Base-by-base conservation (phyloP, 192 early-diverging fungal genomes). In the Coemansia umbellata region DNA sequence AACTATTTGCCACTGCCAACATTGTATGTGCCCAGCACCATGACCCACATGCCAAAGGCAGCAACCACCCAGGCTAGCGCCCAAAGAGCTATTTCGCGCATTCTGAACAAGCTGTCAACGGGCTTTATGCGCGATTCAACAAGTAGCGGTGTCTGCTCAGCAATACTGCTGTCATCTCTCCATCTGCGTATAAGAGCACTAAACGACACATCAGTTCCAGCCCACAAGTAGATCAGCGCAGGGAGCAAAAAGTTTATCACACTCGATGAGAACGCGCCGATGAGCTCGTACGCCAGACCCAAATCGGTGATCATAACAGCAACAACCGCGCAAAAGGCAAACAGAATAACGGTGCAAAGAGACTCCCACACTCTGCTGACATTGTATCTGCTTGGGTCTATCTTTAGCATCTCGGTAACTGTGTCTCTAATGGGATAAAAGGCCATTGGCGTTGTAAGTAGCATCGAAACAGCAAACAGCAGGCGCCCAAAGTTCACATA, bases 401-500 rank as follows among this genome's bases (percentile, higher is more conserved):
- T 64, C 27, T 57, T 41, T 3, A 75, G 47, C 51, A 65, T 64
- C 26, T 68, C 57, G 0, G 66, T 69, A n/a, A 69, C 26, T 2
- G 63, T 64, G 33, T 67, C 66, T 8, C 72, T 59, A 17, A 68
- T 56, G 11, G 72, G 72, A 26, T 75, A 75, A 28, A 75, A 75
- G 22, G 48, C 50, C 66, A 75, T 54, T 14, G 72, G 72, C 4
- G 43, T 43, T 13, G 85, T 87, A 39, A 87, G 58, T 23, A 85
- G 50, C 59, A 87, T 66, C 8, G 80, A 80, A 13, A 84, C 42
- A 11, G 75, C 80, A 35, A 87, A 69, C 24, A 83, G 31, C 13
- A 83, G 60, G 14, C 85, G 80, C 1, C 78, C 82, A 43, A 81
- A 33, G 56, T 87, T 87, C 47, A 85, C 80, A 18, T 72, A 50